A percentile compares a stretch with the other conserved stretches of the same genome.
Evolutionary conservation across 2,329 filamentous ascomycete species (phyloP).

Genomic region (Epichloe aotearoae): DNA sequence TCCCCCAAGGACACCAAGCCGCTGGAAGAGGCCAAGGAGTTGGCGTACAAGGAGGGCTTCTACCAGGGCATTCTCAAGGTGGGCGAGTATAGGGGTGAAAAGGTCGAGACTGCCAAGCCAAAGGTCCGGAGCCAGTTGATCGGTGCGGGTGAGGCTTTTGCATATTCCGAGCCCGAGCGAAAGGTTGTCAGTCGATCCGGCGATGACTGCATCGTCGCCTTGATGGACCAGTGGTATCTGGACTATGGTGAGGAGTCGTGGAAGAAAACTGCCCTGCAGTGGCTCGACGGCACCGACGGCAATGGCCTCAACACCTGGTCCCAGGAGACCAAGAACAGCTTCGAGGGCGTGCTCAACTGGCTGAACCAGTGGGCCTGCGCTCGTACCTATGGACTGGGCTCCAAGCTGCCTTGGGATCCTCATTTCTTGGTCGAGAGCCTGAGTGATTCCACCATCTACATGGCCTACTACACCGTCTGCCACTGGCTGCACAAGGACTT

Average conservation of each 20-base stretch:
- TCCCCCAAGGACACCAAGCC: constrained; percentile 93
- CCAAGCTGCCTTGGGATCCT: constrained; percentile 87
- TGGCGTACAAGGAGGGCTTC: constrained; percentile 94
- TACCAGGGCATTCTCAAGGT: constrained; percentile 87
- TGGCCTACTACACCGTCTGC: constrained; percentile 61
- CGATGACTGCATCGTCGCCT: constrained; percentile 84
- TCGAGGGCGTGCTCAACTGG: constrained; percentile 81
- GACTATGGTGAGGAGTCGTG: constrained; percentile 89
- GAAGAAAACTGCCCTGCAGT: constrained; percentile 61
- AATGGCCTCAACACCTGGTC: constrained; percentile 67
- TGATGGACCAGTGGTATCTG: constrained; percentile 95
- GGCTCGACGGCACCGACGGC: constrained; percentile 54
- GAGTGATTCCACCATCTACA: constrained; percentile 87
- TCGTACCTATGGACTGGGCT: constrained; percentile 81
- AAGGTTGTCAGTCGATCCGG: constrained; percentile 79
- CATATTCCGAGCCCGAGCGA: constrained; percentile 86
- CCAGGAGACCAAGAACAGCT: constrained; percentile 63
- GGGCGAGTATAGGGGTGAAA: constrained; percentile 76
- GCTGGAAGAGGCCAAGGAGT: constrained; percentile 85
- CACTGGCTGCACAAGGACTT: constrained; percentile 69
- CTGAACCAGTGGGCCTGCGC: constrained; percentile 93
- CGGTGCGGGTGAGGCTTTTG: constrained; percentile 66
- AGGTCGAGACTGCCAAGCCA: constrained; percentile 76
- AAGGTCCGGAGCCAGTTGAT: constrained; percentile 71
- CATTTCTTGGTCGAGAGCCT: constrained; percentile 85